These are phyloP conservation scores for Yarrowia galli DNA, from an alignment of 1,139 yeast species.

Conservation along the genomic window DNA sequence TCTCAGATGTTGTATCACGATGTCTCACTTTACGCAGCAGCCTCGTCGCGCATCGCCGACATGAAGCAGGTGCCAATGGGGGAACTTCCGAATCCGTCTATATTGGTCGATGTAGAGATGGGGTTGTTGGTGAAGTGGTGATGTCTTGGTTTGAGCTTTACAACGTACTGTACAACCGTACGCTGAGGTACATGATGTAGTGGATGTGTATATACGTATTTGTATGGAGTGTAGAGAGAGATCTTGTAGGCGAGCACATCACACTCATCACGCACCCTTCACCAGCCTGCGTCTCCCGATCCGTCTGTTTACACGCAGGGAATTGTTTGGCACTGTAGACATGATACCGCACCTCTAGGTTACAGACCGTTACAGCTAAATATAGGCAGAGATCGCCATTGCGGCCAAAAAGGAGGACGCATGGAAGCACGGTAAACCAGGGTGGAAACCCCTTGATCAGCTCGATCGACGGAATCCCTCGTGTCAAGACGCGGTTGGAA, in stretches of 20 bases:
- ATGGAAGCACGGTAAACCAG: constrained; percentile 3
- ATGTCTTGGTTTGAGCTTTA: too few species aligned
- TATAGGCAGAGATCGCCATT: constrained; percentile 18
- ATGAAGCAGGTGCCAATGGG: constrained; percentile 24
- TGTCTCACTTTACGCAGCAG: constrained; percentile 17
- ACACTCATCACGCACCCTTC: neutral
- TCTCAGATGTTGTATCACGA: neutral
- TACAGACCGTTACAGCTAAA: constrained; percentile 17
- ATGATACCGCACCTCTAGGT: neutral
- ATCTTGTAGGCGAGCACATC: too few species aligned
- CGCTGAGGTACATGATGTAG: too few species aligned
- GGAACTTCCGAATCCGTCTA: constrained; percentile 2
- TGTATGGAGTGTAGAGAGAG: too few species aligned
- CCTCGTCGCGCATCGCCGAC: neutral
- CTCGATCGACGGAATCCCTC: neutral
- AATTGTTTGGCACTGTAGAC: neutral
- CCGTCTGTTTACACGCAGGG: constrained; percentile 21
- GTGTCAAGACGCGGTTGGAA: constrained; percentile 1
- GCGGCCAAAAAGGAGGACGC: constrained; percentile 3
- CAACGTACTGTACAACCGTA: too few species aligned
- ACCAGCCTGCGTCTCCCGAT: neutral
- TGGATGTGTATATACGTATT: too few species aligned
- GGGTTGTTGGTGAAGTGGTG: too few species aligned
- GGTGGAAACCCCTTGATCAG: neutral
- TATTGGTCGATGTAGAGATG: neutral